A percentile compares a stretch with the other conserved stretches of the same genome.
Conservation (phyloP, 2,329 filamentous ascomycete species). For the Falciphora oryzae region DNA sequence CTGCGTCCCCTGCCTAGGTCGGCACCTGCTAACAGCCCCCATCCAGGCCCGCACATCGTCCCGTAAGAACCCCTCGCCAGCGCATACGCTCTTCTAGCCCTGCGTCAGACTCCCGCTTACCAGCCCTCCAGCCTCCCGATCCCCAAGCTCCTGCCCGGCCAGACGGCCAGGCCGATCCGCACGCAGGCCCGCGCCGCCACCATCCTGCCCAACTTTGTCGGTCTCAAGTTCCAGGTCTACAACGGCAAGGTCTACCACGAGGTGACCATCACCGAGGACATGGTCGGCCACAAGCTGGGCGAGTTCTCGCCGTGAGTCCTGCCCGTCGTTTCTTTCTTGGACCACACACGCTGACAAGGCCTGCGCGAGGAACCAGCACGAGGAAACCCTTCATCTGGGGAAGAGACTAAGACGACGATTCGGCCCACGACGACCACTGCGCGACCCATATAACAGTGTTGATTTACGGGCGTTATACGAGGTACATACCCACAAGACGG, state of each 20-base stretch:
- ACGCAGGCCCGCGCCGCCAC: constrained; percentile 85
- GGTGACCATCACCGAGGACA: constrained; percentile 82
- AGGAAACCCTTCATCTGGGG: constrained; percentile 53
- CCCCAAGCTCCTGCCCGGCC: constrained; percentile 50
- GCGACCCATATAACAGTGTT: no score
- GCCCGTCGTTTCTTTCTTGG: no score
- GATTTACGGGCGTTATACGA: no score
- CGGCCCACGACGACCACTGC: no score
- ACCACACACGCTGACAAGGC: not conserved
- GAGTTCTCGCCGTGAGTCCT: constrained; percentile 78
- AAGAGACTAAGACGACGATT: not conserved
- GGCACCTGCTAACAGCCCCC: constrained; percentile 12
- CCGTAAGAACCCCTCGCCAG: constrained; percentile 35
- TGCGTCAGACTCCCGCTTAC: constrained; percentile 12
- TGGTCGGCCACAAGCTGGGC: constrained; percentile 93
- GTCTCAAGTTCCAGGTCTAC: constrained; percentile 82
- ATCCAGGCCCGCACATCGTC: constrained; percentile 45
- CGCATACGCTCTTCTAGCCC: not conserved
- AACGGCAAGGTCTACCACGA: constrained; percentile 86
- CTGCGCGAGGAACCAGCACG: constrained; percentile 35
- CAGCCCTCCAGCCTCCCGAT: constrained; percentile 52
- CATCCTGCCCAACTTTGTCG: constrained; percentile 88
- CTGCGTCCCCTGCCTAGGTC: not conserved
- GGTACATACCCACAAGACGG: no score
- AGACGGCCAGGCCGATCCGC: constrained; percentile 65